Base-by-base conservation (phyloP, 2,329 filamentous ascomycete species). In the Epichloe gansuensis region DNA sequence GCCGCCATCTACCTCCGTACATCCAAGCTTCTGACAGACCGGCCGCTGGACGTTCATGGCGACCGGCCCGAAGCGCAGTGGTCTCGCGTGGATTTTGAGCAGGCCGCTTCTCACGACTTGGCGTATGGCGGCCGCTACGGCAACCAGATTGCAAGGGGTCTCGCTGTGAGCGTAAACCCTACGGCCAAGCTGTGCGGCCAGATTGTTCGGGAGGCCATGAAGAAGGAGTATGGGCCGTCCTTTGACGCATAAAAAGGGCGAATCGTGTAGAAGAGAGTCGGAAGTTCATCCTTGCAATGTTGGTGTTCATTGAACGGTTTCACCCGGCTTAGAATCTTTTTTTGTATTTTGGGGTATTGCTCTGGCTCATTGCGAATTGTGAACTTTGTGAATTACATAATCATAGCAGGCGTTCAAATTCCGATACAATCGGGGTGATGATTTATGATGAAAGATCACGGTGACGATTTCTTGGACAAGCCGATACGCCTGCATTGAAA, bases 121-220 rank as follows among this genome's bases (percentile, higher is more conserved):
- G 76, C 78, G n/a, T 63, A 78, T 55, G 83, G 81, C 34, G 82
- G 81, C 15, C 73, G 79, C 53, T 84, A 80, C 60, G 83, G 82
- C 35, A 85, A 82, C 57, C 78, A 81, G 52, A 75, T 85, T 56
- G 82, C 81, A 21, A 83, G 81, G 62, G 77, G 74, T 4, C 66
- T 86, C 57, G 81, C 81, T 5, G 82, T 85, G 49, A 76, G 74
- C 63, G 78, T 78, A 31, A 86, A 86, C 63, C 82, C 83, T 25
- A 84, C 80, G 15, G 82, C 83, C 2, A 86, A 85, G 68, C 68
- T 86, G 44, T 86, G 83, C 61, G 83, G 82, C 2, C 75, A 83
- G 60, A 86, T 86, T 63, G 82, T 86, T 39, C 75, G 78, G 48
- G 80, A 85, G 66, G 82, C 82, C 48, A 82, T 86, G 80, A 82